A percentile compares a stretch with the other conserved stretches of the same genome.
Evolutionary conservation across 2,329 filamentous ascomycete species (phyloP).

Genomic region (Davidsoniella eucalypti): DNA sequence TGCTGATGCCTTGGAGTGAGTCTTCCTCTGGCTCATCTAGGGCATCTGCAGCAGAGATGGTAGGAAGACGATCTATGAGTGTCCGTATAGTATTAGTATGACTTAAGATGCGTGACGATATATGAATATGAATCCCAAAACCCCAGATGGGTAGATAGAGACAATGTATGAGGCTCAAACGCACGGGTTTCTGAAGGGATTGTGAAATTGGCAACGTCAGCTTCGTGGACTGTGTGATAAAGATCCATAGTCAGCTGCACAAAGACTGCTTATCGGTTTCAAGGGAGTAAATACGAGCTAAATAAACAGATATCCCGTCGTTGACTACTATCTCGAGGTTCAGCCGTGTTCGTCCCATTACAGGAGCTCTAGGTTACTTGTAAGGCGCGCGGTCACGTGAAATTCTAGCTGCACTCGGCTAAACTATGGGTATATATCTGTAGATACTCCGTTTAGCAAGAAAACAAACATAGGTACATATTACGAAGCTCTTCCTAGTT

Average conservation of each 20-base stretch:
- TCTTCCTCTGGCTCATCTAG: constrained; percentile 42
- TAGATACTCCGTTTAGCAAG: too few species aligned
- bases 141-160: not conserved
- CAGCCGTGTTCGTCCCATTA: too few species aligned
- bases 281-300: too few species aligned
- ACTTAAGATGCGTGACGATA: not conserved
- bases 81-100: not conserved
- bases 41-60: constrained; percentile 58
- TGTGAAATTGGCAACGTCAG: constrained; percentile 45
- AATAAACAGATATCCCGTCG: too few species aligned
- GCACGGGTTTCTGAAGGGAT: constrained; percentile 31
- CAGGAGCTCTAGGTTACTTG: too few species aligned
- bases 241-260: constrained; percentile 27
- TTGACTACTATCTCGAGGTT: too few species aligned
- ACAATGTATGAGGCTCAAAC: constrained; percentile 16
- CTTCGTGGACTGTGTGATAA: constrained; percentile 41
- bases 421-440: too few species aligned
- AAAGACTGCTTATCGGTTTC: not conserved
- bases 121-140: too few species aligned
- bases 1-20: constrained; percentile 35
- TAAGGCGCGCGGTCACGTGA: too few species aligned
- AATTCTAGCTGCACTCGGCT: too few species aligned
- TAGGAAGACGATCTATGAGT: constrained; percentile 52
- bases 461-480: too few species aligned
- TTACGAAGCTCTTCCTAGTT: too few species aligned